These are phyloP conservation scores for Psilocybe subaeruginosa DNA, from an alignment of 768 basidiomycete genomes.

Conservation along the genomic window DNA sequence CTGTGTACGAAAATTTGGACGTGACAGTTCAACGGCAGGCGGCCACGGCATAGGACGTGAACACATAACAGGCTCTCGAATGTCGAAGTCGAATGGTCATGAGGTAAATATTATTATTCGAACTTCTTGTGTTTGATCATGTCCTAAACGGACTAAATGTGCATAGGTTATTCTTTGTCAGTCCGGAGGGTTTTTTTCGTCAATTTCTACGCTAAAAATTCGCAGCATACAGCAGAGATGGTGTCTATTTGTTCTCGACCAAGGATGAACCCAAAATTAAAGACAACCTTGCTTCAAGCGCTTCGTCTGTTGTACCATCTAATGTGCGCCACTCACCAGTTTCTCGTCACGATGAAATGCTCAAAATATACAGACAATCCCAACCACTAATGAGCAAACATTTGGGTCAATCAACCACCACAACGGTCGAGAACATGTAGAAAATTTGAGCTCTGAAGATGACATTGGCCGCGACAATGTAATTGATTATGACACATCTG, in stretches of 20 bases:
- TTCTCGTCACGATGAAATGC: background rate
- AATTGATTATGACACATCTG: conserved; percentile 12
- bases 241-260: conserved; percentile 74
- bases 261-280: conserved; percentile 54
- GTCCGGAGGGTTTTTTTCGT: conserved; percentile 25
- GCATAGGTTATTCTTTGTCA: conserved; percentile 65
- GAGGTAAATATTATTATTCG: conserved; percentile 49
- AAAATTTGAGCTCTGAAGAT: too few relatives aligned
- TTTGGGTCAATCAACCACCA: background rate
- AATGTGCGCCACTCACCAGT: conserved; percentile 20
- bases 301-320: conserved; percentile 30
- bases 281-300: conserved; percentile 18
- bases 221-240: conserved; percentile 74
- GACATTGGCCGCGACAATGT: background rate
- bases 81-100: conserved; percentile 72
- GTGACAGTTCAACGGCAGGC: conserved; percentile 30
- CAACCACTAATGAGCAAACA: background rate
- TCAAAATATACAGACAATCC: background rate
- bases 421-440: background rate
- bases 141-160: background rate
- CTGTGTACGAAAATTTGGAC: conserved; percentile 82
- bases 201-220: conserved; percentile 9
- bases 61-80: conserved; percentile 79
- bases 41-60: conserved; percentile 41
- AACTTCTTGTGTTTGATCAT: background rate